These are phyloP conservation scores for Mycena amicta DNA, from an alignment of 768 basidiomycete species.

Conservation along the genomic window DNA sequence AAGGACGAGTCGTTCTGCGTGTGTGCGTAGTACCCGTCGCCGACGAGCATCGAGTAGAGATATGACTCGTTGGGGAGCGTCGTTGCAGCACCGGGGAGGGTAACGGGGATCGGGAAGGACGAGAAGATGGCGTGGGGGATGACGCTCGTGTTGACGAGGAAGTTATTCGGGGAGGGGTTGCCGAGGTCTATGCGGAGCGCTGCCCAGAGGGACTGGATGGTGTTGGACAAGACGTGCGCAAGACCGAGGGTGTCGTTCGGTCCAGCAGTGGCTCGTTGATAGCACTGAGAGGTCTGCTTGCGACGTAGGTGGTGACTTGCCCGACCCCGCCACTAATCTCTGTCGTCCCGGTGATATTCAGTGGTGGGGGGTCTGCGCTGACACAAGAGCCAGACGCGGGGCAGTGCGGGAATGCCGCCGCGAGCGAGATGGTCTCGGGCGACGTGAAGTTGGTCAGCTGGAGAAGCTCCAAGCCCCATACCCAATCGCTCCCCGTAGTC, in stretches of 20 bases:
- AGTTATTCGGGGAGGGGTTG: not conserved
- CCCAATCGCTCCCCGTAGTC: not conserved
- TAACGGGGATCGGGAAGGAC: not conserved
- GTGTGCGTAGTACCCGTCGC: not conserved
- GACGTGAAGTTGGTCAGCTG: not conserved
- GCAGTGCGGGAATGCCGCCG: not conserved
- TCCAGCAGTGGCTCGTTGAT: not conserved
- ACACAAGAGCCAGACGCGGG: not conserved
- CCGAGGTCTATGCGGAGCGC: not conserved
- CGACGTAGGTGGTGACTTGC: not conserved
- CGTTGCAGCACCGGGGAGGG: not conserved
- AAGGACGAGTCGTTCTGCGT: not conserved
- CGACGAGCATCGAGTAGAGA: conserved; percentile 5
- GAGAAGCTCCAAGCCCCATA: not conserved
- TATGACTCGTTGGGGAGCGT: not conserved
- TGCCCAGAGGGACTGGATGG: not conserved
- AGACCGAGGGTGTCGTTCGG: not conserved
- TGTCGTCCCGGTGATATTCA: not conserved
- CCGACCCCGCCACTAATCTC: not conserved
- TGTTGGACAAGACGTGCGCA: not conserved
- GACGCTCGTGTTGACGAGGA: not conserved
- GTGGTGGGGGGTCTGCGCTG: not conserved
- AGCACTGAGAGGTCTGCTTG: not conserved
- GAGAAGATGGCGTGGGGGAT: not conserved
- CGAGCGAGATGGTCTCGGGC: not conserved